Evolutionary conservation across 2,329 filamentous ascomycete genomes (phyloP).

Genomic region (Beauveria bassiana): DNA sequence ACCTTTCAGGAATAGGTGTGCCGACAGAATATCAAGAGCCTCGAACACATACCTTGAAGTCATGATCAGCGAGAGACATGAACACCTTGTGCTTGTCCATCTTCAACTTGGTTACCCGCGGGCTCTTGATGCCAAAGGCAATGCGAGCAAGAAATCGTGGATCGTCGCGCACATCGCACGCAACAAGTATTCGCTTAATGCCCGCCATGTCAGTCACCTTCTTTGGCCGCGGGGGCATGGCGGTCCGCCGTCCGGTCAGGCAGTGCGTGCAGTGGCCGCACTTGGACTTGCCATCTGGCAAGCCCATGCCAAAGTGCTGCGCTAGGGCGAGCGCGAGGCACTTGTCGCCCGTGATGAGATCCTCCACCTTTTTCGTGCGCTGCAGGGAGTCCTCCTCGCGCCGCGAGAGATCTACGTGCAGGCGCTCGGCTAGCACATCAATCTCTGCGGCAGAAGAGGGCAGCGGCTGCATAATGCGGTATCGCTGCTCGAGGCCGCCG

Average conservation of each 20-base stretch:
- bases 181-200: constrained; percentile 36
- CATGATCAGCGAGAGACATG: constrained; percentile 45
- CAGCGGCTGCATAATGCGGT: constrained; percentile 39
- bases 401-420: constrained; percentile 42
- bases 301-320: constrained; percentile 48
- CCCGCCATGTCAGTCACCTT: constrained; percentile 29
- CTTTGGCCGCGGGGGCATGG: constrained; percentile 30
- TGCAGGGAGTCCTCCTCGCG: constrained; percentile 45
- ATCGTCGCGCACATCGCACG: constrained; percentile 44
- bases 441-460: constrained; percentile 36
- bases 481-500: constrained; percentile 45
- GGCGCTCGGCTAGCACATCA: constrained; percentile 33
- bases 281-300: constrained; percentile 32
- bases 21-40: constrained; percentile 17
- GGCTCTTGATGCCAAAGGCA: constrained; percentile 56
- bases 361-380: constrained; percentile 41
- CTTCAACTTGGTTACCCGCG: constrained; percentile 41
- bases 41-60: constrained; percentile 23
- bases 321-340: constrained; percentile 48
- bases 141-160: constrained; percentile 50
- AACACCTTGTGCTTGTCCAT: constrained; percentile 38
- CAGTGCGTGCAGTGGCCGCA: constrained; percentile 48
- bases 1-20: not conserved
- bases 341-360: constrained; percentile 41
- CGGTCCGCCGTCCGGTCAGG: constrained; percentile 25